Evolutionary conservation across 2,329 filamentous ascomycete species (phyloP).

Genomic region (Hypoxylon sp.): DNA sequence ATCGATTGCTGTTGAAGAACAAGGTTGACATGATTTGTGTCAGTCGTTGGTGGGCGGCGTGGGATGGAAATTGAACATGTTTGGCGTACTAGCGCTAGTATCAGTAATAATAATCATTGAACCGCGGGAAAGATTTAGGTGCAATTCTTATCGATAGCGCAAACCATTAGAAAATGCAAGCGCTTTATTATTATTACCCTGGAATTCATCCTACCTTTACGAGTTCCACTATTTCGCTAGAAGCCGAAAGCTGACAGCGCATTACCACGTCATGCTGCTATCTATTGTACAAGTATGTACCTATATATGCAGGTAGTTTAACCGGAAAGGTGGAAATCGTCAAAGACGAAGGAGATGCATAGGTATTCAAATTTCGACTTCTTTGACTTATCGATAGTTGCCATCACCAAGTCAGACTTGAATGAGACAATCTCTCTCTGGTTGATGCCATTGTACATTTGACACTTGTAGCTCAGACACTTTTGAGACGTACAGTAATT

Average conservation of each 20-base stretch:
- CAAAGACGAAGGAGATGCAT: no score
- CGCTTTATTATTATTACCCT: no score
- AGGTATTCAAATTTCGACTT: no score
- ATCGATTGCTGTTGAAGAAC: constrained; percentile 13
- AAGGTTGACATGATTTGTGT: constrained; percentile 13
- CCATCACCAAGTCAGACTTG: no score
- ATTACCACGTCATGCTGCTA: constrained; percentile 6
- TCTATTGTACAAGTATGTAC: no score
- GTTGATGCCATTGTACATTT: no score
- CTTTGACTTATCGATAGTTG: constrained; percentile 20
- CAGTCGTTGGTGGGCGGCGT: constrained; percentile 1
- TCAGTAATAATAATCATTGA: no score
- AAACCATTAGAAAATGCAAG: not conserved
- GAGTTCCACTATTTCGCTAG: no score
- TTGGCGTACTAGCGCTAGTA: not conserved
- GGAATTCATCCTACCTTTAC: no score
- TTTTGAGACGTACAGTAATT: constrained; percentile 19
- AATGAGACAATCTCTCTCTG: no score
- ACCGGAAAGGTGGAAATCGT: not conserved
- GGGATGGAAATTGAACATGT: constrained; percentile 2
- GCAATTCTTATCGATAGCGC: constrained; percentile 24
- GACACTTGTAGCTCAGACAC: constrained; percentile 19
- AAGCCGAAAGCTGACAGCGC: not conserved
- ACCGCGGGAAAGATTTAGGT: constrained; percentile 1
- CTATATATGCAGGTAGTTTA: no score